Evolutionary conservation across 768 basidiomycete species (phyloP).

Genomic region (Rhizopogon salebrosus): DNA sequence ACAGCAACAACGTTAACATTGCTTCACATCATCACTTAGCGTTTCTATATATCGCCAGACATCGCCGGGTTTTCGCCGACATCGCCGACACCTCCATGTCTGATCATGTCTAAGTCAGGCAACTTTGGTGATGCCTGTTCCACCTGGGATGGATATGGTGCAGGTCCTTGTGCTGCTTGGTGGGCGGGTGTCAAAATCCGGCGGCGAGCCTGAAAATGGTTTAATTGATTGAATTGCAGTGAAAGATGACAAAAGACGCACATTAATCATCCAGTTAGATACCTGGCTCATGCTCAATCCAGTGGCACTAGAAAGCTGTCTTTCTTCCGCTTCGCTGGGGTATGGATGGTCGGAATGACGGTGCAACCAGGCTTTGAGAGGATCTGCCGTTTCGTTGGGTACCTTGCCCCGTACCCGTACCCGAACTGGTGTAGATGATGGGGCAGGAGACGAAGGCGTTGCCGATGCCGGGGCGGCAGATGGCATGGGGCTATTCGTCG

Average conservation of each 20-base stretch:
- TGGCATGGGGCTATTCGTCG: constrained; percentile 31
- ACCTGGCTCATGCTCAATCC: constrained; percentile 87
- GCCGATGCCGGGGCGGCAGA: constrained; percentile 30
- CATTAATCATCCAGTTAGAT: constrained; percentile 94
- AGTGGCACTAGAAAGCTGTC: constrained; percentile 80
- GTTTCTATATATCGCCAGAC: too few relatives aligned
- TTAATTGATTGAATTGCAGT: constrained; percentile 9
- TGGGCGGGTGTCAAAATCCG: constrained; percentile 82
- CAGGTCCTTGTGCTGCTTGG: constrained; percentile 66
- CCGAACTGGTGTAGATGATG: constrained; percentile 59
- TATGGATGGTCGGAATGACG: constrained; percentile 87
- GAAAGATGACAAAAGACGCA: constrained; percentile 27
- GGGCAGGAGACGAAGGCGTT: constrained; percentile 36
- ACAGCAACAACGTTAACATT: too few relatives aligned
- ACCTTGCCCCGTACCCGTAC: constrained; percentile 82
- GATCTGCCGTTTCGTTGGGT: constrained; percentile 87
- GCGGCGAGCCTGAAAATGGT: constrained; percentile 58
- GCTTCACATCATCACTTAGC: too few relatives aligned
- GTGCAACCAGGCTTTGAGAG: constrained; percentile 83
- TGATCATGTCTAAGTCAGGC: too few relatives aligned
- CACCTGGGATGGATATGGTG: constrained; percentile 63
- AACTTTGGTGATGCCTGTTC: too few relatives aligned
- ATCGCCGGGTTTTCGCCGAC: too few relatives aligned
- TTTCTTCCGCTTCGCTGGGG: constrained; percentile 87
- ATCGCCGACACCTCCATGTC: too few relatives aligned